Conservation (phyloP, 495 filamentous ascomycete genomes). For the Penicillium pulvis region DNA sequence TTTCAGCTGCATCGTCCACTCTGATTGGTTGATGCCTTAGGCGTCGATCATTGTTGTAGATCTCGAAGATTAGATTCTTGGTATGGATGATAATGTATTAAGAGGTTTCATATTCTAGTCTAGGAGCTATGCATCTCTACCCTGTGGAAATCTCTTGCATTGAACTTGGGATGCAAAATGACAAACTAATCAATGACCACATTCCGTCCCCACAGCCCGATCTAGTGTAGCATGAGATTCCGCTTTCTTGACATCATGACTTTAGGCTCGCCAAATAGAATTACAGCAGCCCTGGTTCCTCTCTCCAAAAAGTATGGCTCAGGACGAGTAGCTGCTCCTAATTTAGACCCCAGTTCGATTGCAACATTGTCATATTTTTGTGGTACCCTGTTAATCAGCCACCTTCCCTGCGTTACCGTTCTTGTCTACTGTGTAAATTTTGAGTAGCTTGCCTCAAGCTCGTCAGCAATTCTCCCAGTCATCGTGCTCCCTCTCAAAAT, state of each 20-base stretch:
- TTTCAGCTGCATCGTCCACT: not conserved
- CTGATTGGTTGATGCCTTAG: slow-evolving; percentile 14
- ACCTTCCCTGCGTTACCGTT: not conserved
- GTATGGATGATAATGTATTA: not conserved
- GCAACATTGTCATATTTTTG: not conserved
- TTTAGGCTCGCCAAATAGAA: slow-evolving; percentile 10
- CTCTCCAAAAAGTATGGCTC: not conserved
- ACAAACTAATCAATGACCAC: not conserved
- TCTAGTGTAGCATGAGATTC: not conserved
- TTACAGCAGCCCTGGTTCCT: slow-evolving; percentile 3
- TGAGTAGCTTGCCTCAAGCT: not conserved
- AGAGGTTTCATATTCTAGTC: too few relatives aligned
- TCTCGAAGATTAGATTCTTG: not conserved
- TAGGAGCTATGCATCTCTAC: too few relatives aligned
- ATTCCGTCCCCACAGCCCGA: not conserved
- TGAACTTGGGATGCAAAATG: not conserved
- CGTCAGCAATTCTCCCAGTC: not conserved
- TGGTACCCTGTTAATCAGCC: too few relatives aligned
- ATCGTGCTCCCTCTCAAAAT: slow-evolving; percentile 12
- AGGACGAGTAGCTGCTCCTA: not conserved
- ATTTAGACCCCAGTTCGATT: not conserved
- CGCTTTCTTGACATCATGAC: slow-evolving; percentile 33
- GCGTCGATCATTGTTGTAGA: slow-evolving; percentile 2
- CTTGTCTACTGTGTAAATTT: not conserved
- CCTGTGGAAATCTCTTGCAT: not conserved